Evolutionary conservation across 371 early-diverging fungal genomes (phyloP).

Genomic region (Mycotypha africana): DNA sequence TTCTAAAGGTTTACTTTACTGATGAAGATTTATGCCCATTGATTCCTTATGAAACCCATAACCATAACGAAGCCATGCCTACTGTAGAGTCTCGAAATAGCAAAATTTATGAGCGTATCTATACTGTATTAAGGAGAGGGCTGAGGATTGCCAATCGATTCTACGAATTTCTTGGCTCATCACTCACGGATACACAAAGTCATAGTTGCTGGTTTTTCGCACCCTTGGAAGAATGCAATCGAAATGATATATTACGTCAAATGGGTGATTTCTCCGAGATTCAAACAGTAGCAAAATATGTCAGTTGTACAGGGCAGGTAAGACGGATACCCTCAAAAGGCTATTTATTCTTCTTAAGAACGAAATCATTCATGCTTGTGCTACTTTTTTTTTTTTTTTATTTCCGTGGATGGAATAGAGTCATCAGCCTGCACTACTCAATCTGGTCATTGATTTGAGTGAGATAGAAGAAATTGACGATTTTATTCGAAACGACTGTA

Average conservation of each 20-base stretch:
- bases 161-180: constrained; percentile 70
- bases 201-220: constrained; percentile 75
- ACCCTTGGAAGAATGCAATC: constrained; percentile 20
- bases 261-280: constrained; percentile 67
- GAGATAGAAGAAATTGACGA: constrained; percentile 47
- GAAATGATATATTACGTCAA: constrained; percentile 45
- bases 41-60: constrained; percentile 3
- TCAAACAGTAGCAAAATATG: constrained; percentile 53
- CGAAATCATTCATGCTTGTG: no score
- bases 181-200: constrained; percentile 54
- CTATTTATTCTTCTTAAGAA: no score
- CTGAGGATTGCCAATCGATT: constrained; percentile 46
- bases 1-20: constrained; percentile 66
- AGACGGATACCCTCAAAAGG: neutral
- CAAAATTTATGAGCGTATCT: constrained; percentile 38
- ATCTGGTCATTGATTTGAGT: constrained; percentile 1
- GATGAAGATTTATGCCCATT: constrained; percentile 54
- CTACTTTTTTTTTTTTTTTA: no score
- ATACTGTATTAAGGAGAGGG: constrained; percentile 42
- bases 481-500: constrained; percentile 40
- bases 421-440: constrained; percentile 1
- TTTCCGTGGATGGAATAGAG: no score
- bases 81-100: constrained; percentile 10
- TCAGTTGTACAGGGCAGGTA: constrained; percentile 61
- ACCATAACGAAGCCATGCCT: neutral